phyloP scores from a whole-genome alignment of 78 protist species.

The Pirum gemmata region DNA sequence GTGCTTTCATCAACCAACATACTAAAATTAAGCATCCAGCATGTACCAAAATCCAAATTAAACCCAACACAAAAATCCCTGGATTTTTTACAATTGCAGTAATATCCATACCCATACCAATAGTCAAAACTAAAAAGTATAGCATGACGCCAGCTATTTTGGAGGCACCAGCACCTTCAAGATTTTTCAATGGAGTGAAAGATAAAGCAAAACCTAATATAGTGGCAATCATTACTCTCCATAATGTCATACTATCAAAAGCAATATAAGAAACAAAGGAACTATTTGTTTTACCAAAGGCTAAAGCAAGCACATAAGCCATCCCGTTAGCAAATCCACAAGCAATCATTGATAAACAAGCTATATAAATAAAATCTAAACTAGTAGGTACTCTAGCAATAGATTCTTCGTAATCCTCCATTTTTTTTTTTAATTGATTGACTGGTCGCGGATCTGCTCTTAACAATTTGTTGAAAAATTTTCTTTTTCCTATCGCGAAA shows the following conservation, averaged over 20 bases:
- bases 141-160: background rate
- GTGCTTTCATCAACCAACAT: background rate
- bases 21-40: background rate
- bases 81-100: slow-evolving; percentile 6
- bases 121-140: slow-evolving; percentile 13
- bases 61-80: slow-evolving; percentile 17
- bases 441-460: slow-evolving; percentile 3
- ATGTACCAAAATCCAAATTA: slow-evolving; percentile 3
- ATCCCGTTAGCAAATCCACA: background rate
- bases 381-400: background rate
- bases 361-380: background rate
- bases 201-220: background rate
- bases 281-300: background rate
- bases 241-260: background rate
- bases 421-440: background rate
- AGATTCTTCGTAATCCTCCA: background rate
- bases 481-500: background rate
- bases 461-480: background rate
- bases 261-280: background rate
- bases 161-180: slow-evolving; percentile 19
- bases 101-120: slow-evolving; percentile 24
- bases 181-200: background rate
- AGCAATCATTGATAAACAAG: background rate
- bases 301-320: background rate
- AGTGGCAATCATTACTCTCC: slow-evolving; percentile 16